Evolutionary conservation across 352 stramenopile genomes (phyloP), one percentile per base, ranked within the genome.

Genomic region (Globisporangium alternatum): DNA sequence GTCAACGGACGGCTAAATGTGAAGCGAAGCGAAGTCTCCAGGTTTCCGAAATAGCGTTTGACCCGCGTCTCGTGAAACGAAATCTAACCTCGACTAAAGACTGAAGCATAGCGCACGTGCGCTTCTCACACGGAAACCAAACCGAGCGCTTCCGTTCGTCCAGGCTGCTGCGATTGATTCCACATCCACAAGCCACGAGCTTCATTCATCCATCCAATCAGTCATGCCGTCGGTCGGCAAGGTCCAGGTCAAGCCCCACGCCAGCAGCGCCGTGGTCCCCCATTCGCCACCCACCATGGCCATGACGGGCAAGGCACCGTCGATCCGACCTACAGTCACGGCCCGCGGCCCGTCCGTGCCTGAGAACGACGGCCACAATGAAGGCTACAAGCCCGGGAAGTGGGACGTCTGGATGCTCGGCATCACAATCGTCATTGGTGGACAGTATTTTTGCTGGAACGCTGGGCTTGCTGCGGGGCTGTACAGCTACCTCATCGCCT

Each of bases 361-460:
- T 2, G 22, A 54, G 21, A 54, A 33, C 10, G 47, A 17, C 22
- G 12, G 47, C 47, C 1, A 54, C 47, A 28, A 12, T 9, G 35
- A 41, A 41, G 35, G 35, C 35, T 41, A 52, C 45, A 31, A 22
- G 10, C 45, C n/a, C 10, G 45, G 9, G 21, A 52, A 28, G 45
- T 52, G 45, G 45, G n/a, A 28, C 45, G 30, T 30, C 21, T 28
- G 45, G n/a, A 52, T 74, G 45, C 45, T 52, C 45, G n/a, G 21
- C n/a, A 28, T 52, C n/a, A 30, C 45, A 9, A 30, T 52, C 45
- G 45, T 15, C 45, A 43, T 78, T 12, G 71, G 70, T 33, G 70
- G 73, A 0, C 70, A 80, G 60, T 74, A 71, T 59, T 75, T 78
- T 30, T 63, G 52, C 41, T 80, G 70, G 64, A 78, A 80, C 53